These are phyloP conservation scores for Metschnikowia santaceciliae DNA, from an alignment of 805 yeast species.

Conservation along the genomic window DNA sequence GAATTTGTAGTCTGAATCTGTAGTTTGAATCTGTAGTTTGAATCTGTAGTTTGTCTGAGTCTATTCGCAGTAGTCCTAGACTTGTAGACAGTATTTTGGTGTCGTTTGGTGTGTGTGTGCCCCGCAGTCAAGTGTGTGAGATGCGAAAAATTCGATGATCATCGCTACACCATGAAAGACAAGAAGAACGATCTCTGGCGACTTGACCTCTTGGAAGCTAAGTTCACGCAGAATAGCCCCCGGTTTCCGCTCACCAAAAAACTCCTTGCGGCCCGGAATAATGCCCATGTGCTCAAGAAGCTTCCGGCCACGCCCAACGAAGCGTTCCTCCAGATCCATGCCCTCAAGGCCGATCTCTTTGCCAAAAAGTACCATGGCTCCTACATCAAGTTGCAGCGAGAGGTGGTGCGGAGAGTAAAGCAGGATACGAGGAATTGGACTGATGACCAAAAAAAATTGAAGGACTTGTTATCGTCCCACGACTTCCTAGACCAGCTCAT, in stretches of 20 bases:
- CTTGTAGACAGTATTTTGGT: too few species aligned
- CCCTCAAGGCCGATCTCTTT: constrained; percentile 43
- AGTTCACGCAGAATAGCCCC: constrained; percentile 40
- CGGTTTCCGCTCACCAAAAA: constrained; percentile 48
- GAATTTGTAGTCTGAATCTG: not conserved
- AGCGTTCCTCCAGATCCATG: constrained; percentile 43
- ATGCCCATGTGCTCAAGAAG: constrained; percentile 37
- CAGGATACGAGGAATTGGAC: constrained; percentile 15
- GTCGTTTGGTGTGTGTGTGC: not conserved
- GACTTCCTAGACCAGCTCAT: constrained; percentile 24
- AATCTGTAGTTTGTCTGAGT: too few species aligned
- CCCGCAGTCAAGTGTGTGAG: not conserved
- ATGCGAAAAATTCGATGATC: constrained; percentile 7
- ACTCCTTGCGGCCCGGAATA: constrained; percentile 43
- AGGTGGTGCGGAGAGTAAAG: constrained; percentile 24
- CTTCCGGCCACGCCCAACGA: constrained; percentile 39
- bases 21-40: too few species aligned
- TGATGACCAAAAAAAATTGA: constrained; percentile 13
- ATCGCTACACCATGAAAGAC: constrained; percentile 20
- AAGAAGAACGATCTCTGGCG: constrained; percentile 46
- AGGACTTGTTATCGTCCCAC: constrained; percentile 20
- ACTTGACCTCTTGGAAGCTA: constrained; percentile 53
- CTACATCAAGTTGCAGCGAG: constrained; percentile 37
- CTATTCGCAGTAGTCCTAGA: too few species aligned
- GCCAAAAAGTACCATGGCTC: constrained; percentile 49